Evolutionary conservation across 805 yeast genomes (phyloP), one percentile per base, ranked within the genome.

Genomic region (Hanseniaspora lindneri): DNA sequence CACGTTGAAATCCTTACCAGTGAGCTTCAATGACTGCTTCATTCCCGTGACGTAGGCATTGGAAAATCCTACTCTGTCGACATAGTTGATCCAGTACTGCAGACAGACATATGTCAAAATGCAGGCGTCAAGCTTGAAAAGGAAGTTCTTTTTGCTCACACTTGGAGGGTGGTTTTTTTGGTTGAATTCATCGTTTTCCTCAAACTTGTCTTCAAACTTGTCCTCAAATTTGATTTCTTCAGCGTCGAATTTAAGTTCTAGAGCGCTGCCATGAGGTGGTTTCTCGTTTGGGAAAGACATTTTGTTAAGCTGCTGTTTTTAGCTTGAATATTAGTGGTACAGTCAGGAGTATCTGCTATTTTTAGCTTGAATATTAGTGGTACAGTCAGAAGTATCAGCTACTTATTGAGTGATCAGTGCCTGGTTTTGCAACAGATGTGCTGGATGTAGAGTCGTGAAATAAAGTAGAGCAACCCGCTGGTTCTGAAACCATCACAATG

Each of bases 11-110:
- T 76, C 70, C 51, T 72, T 61, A 11, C 77, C 77, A 35, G 57
- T 52, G 67, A 76, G 64, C 3, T 62, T 54, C 49, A 75, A 54
- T 47, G 73, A 82, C 50, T 75, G 76, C 54, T 75, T 70, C 82
- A 79, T 75, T 9, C 84, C 84, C 10, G 77, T 69, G n/a, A 77
- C 79, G 57, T 78, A 79, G 2, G 84, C 83, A 55, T 74, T 72
- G 28, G 72, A 63, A 36, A 76, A 60, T 48, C 76, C 77, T 13
- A 74, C 66, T 55, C 79, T 67, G 59, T 78, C 83, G 28, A 79
- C 67, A 58, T 76, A 78, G 54, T 77, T 78, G 50, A 69, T 62
- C 66, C 65, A 63, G 49, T 62, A 63, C 47, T 62, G 65, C 42
- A 62, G 46, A 42, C 66, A 62, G 3, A 63, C 64, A 51, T 61